These are phyloP conservation scores for Diaporthe humulicola DNA, from an alignment of 2,329 filamentous ascomycete species.

Conservation along the genomic window DNA sequence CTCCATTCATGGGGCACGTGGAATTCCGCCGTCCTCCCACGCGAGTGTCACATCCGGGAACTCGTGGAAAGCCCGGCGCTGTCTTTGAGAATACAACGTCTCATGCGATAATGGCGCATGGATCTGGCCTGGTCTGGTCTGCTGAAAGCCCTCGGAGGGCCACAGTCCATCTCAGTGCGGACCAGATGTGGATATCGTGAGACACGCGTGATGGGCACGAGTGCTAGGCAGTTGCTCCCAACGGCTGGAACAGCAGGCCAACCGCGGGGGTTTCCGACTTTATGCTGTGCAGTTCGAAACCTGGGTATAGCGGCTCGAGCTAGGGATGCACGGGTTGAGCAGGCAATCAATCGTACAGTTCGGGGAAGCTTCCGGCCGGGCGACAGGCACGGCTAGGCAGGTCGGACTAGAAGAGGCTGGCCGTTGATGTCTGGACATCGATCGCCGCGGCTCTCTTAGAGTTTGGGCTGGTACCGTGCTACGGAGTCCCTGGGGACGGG, in stretches of 20 bases:
- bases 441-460: slow-evolving; percentile 7
- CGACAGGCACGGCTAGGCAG: background rate
- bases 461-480: background rate
- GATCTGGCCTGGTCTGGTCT: slow-evolving; percentile 4
- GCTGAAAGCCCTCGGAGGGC: slow-evolving; percentile 38
- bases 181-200: slow-evolving; percentile 22
- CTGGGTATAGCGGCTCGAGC: background rate
- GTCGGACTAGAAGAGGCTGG: background rate
- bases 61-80: slow-evolving; percentile 26
- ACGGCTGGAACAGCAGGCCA: slow-evolving; percentile 18
- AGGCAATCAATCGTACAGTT: slow-evolving; percentile 2
- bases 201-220: slow-evolving; percentile 24
- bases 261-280: slow-evolving; percentile 20
- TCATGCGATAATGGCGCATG: slow-evolving; percentile 28
- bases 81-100: slow-evolving; percentile 9
- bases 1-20: slow-evolving; percentile 40
- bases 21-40: slow-evolving; percentile 33
- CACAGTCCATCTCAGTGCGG: slow-evolving; percentile 35
- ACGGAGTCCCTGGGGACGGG: slow-evolving; percentile 6
- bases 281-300: background rate
- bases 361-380: slow-evolving; percentile 23
- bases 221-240: background rate
- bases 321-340: slow-evolving; percentile 2
- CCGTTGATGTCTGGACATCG: slow-evolving; percentile 19
- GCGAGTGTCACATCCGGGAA: slow-evolving; percentile 30